Conservation (phyloP, 2,329 filamentous ascomycete species). For the Fusarium citri region DNA sequence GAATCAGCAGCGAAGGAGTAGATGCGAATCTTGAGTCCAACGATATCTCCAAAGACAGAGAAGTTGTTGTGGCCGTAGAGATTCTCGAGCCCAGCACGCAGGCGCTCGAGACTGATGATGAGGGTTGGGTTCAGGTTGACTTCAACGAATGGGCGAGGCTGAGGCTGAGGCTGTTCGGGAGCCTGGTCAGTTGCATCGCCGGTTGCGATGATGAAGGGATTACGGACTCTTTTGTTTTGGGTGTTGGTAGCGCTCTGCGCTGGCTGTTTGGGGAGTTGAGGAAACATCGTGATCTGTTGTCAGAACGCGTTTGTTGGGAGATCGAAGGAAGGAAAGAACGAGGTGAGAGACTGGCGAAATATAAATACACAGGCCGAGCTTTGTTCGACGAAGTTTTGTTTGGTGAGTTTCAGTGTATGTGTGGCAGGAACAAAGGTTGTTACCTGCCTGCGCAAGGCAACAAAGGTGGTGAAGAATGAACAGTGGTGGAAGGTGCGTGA, state of each 20-base stretch:
- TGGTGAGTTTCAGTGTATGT: neutral
- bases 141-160: neutral
- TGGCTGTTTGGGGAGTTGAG: neutral
- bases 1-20: neutral
- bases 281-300: neutral
- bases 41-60: slow-evolving; percentile 12
- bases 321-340: neutral
- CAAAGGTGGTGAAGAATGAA: neutral
- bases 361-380: neutral
- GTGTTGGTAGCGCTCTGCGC: neutral
- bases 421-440: neutral
- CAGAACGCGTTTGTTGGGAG: neutral
- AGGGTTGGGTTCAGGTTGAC: neutral
- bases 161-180: neutral
- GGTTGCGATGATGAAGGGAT: neutral
- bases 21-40: slow-evolving; percentile 13
- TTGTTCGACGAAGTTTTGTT: neutral
- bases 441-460: neutral
- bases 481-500: neutral
- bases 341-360: neutral
- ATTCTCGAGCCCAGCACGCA: slow-evolving; percentile 1
- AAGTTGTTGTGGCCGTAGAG: slow-evolving; percentile 13
- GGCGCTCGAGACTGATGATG: neutral
- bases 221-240: neutral
- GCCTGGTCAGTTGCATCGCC: neutral